Evolutionary conservation across 257 asterid species (phyloP).

Genomic region (Solanum chiquidenum): DNA sequence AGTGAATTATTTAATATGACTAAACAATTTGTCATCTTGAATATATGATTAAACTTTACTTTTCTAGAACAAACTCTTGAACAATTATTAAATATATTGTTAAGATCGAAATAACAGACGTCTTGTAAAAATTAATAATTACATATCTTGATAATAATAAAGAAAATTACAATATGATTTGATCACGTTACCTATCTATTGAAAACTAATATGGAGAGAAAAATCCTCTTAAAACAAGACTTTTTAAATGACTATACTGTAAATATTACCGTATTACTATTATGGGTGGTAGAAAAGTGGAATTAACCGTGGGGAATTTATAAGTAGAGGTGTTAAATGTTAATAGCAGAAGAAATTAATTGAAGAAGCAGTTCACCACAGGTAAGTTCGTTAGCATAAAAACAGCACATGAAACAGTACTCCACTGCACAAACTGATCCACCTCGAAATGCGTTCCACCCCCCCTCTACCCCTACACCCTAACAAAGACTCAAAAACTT

Average conservation of each 20-base stretch:
- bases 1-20: not conserved
- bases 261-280: not conserved
- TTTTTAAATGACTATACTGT: not conserved
- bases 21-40: not conserved
- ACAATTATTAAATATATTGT: not conserved
- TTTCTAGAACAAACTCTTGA: not conserved
- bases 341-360: not conserved
- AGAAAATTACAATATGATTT: not conserved
- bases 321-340: not conserved
- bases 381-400: constrained; percentile 25
- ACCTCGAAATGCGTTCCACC: constrained; percentile 63
- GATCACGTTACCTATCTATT: not conserved
- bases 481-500: not conserved
- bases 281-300: not conserved
- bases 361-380: constrained; percentile 18
- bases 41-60: not conserved
- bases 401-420: constrained; percentile 49
- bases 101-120: not conserved
- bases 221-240: not conserved
- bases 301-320: not conserved
- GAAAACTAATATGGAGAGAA: not conserved
- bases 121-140: not conserved
- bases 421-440: constrained; percentile 40
- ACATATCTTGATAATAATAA: not conserved
- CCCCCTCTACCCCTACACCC: not conserved